phyloP scores from a whole-genome alignment of 139 green algal species.

The Chlamydomonas incerta region DNA sequence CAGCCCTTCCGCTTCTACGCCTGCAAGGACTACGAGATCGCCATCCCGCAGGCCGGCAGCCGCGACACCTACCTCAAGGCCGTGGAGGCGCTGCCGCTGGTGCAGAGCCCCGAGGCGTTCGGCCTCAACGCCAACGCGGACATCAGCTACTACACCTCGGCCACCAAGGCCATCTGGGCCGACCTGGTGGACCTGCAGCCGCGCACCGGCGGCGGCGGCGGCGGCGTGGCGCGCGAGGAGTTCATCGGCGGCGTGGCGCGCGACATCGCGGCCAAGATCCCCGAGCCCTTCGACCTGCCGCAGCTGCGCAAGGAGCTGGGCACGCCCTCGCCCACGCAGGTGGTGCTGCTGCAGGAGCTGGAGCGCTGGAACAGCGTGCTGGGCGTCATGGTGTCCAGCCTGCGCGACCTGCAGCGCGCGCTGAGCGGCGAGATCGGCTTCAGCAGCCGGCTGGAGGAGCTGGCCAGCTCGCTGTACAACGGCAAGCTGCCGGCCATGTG shows the following conservation, averaged over 20 bases:
- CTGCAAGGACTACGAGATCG: conserved; percentile 54
- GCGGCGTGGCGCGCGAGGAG: conserved; percentile 76
- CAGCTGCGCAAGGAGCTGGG: conserved; percentile 81
- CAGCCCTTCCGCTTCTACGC: conserved; percentile 83
- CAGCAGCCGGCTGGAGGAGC: conserved; percentile 77
- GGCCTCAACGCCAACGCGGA: conserved; percentile 91
- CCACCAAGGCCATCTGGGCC: conserved; percentile 82
- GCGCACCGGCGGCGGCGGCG: conserved; percentile 52
- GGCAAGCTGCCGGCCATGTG: conserved; percentile 84
- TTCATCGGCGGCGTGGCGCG: conserved; percentile 75
- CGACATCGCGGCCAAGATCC: conserved; percentile 81
- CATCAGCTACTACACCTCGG: conserved; percentile 89
- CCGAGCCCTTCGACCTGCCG: conserved; percentile 86
- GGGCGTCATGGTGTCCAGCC: conserved; percentile 69
- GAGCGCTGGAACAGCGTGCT: conserved; percentile 83
- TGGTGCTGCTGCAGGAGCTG: conserved; percentile 89
- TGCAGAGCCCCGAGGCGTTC: conserved; percentile 85
- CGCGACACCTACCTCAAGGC: conserved; percentile 67
- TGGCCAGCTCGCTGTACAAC: conserved; percentile 80
- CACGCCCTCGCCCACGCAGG: conserved; percentile 72
- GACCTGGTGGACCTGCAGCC: conserved; percentile 87
- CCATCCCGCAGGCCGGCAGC: conserved; percentile 47
- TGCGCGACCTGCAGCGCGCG: conserved; percentile 83
- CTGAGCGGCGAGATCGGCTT: conserved; percentile 89
- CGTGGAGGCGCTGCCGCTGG: conserved; percentile 83